Base-by-base conservation (phyloP, 208 protist species). In the Leishmania arabica region DNA sequence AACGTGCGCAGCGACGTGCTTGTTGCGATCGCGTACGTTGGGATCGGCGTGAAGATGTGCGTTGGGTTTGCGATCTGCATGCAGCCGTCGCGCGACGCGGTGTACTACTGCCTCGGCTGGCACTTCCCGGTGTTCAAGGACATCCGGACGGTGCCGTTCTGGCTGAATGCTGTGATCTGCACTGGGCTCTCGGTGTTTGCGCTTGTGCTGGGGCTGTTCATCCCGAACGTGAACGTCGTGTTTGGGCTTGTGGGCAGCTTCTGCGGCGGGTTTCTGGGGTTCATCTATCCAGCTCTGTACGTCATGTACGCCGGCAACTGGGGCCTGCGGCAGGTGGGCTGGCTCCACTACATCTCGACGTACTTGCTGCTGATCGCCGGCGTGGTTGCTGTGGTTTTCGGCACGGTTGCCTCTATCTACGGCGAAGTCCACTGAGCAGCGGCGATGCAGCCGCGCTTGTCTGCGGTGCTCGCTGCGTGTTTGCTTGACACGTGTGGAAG, bases 271-370 rank as follows among this genome's bases (percentile, higher is more conserved):
- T 90, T 93, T 75, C 83, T 97, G 71, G 91, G 95, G 49, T 98
- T 98, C 80, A 90, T 95, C 83, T 91, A 91, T 74, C 93, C 95
- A 1, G 93, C 94, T 19, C 81, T 95, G n/a, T 96, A 94, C 84
- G 82, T 90, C 75, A 93, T 97, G 94, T 95, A 95, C 82, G 83
- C 82, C 19, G 92, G 90, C 51, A 84, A 89, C 87, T 95, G 89
- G 89, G 81, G 68, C 40, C 83, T 87, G 66, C 80, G 78, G 73
- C 77, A 62, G 56, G 92, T 96, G 37, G 92, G 92, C 64, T 86
- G 83, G 77, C 88, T 93, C 68, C 90, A 95, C 85, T 97, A 90
- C 72, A 45, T 95, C 58, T 79, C 54, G 72, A 97, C 94, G 4
- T 96, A 95, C 78, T 40, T 87, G n/a, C 87, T 97, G 58, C 88